Conservation (phyloP, 1,284 basidiomycete genomes). For the Rhodofomes roseus region DNA sequence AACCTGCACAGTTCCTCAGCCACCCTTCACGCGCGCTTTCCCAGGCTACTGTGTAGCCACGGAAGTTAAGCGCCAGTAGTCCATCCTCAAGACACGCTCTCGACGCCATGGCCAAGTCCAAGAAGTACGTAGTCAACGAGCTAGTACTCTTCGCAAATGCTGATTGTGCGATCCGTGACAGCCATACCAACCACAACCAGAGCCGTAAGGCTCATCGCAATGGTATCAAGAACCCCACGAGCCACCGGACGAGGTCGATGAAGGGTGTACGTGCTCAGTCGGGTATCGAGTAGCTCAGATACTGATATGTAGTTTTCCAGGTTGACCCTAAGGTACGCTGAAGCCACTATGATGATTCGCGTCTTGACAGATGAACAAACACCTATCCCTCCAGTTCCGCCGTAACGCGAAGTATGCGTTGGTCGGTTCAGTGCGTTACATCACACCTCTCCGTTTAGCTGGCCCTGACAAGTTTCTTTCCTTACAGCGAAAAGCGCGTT, state of each 20-base stretch:
- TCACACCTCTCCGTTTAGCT: not conserved
- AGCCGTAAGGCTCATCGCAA: constrained; percentile 95
- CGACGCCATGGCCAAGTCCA: constrained; percentile 75
- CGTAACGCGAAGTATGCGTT: constrained; percentile 81
- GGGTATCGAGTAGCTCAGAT: constrained; percentile 4
- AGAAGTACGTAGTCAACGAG: constrained; percentile 52
- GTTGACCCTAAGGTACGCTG: constrained; percentile 78
- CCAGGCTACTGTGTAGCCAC: constrained; percentile 13
- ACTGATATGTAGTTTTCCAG: constrained; percentile 35
- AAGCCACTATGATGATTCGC: not conserved
- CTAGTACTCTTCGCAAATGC: not conserved
- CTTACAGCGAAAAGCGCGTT: constrained; percentile 58
- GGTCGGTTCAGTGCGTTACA: constrained; percentile 67
- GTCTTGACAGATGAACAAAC: constrained; percentile 5
- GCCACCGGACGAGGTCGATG: constrained; percentile 77
- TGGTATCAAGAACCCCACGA: constrained; percentile 85
- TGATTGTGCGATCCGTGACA: constrained; percentile 27
- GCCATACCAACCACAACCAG: constrained; percentile 93
- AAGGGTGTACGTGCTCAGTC: constrained; percentile 74
- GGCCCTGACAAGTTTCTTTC: constrained; percentile 4
- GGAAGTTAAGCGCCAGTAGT: constrained; percentile 8
- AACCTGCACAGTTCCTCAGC: constrained; percentile 42
- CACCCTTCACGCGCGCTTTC: constrained; percentile 22
- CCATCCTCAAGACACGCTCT: constrained; percentile 31
- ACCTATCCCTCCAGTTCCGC: constrained; percentile 60